Evolutionary conservation across 179 eudicot genomes (phyloP).

Genomic region (Beta lomatogona): DNA sequence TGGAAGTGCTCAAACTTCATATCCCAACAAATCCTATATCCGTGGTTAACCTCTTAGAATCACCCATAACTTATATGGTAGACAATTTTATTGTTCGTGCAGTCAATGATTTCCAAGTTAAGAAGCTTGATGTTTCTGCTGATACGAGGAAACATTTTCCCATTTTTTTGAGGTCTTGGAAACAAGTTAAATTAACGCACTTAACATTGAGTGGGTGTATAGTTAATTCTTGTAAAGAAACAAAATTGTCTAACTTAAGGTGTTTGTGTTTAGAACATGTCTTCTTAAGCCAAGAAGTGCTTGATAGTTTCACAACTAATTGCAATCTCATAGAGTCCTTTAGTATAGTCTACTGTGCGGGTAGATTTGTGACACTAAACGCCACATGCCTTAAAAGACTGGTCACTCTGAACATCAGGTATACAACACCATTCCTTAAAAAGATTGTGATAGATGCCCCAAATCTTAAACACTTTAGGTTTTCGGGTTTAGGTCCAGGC

Average conservation of each 20-base stretch:
- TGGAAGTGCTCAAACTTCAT: not conserved
- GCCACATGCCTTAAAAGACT: not conserved
- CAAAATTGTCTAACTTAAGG: not conserved
- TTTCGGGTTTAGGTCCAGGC: no score
- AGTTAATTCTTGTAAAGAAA: not conserved
- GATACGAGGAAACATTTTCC: no score
- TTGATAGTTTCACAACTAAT: not conserved
- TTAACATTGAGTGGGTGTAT: not conserved
- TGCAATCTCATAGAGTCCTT: not conserved
- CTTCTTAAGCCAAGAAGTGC: not conserved
- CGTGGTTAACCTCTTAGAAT: no score
- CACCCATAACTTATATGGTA: not conserved
- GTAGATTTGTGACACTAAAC: not conserved
- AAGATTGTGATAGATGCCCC: constrained; percentile 9
- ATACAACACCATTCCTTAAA: not conserved
- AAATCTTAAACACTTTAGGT: not conserved
- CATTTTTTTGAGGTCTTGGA: not conserved
- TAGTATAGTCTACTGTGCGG: not conserved
- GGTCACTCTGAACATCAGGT: not conserved
- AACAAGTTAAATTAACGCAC: not conserved
- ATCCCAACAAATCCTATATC: not conserved
- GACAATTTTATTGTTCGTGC: not conserved
- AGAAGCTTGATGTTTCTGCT: not conserved
- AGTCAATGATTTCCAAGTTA: not conserved
- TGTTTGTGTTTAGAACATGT: not conserved